Base-by-base conservation (phyloP, 352 stramenopile genomes). In the Phytophthora nicotianae region DNA sequence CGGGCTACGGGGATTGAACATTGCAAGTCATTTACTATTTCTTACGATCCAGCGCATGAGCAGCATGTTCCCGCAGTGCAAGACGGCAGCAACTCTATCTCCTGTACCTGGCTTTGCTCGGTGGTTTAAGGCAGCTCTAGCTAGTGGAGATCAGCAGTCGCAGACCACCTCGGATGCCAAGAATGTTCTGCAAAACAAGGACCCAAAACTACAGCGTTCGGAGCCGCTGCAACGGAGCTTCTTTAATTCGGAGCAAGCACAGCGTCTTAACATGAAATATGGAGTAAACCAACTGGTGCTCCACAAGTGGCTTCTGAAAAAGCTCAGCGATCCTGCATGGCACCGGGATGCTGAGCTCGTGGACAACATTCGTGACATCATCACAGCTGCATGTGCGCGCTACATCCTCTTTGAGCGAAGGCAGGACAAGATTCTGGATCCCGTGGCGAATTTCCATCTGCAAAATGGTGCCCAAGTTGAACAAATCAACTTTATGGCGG, bases 391-490 rank as follows among this genome's bases (percentile, higher is more conserved):
- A 5, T 93, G 84, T 37, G 79, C 81, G 0, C 75, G 76, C 2
- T 95, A 95, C 71, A 77, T 91, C n/a, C 66, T 93, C 3, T 95
- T 95, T 64, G 84, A 89, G 38, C 70, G 84, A 33, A 85, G 85
- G 40, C 68, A 75, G 19, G 77, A 90, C 42, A 93, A 91, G 62
- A 93, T 95, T 58, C 61, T 90, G 46, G 83, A 95, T 56, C 74
- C 86, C 0, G 86, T 95, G 16, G 84, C 86, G 7, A 93, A 95
- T 49, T 95, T 95, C 48, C 86, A 95, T 41, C 56, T 95, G 40
- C 85, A 93, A 37, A 95, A 95, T 38, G 86, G 86, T 17, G 86
- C 86, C 0, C 86, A 95, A 60, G 84, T 95, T 16, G 86, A 95
- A 58, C 85, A 92, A 46, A 74, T 95, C 51, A 93, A 95, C 49